phyloP scores from a whole-genome alignment of 208 protist species.

The Trypanosoma cruzi region DNA sequence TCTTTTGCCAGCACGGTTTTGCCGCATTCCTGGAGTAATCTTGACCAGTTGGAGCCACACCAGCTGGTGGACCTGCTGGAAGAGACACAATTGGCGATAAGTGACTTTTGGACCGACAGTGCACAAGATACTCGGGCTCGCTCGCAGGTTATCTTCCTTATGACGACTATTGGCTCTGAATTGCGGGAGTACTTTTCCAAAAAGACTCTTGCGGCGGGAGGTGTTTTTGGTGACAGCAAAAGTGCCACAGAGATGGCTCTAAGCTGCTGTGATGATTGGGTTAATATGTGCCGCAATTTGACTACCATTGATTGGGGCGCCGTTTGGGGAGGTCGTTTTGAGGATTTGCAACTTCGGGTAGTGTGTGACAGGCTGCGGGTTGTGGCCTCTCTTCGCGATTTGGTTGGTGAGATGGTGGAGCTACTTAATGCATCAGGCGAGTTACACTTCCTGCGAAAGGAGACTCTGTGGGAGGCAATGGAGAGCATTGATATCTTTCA shows the following conservation, averaged over 20 bases:
- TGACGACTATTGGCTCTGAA: constrained; percentile 74
- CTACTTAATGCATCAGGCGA: constrained; percentile 52
- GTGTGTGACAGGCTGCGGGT: constrained; percentile 64
- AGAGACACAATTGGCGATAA: constrained; percentile 74
- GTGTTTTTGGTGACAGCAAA: constrained; percentile 61
- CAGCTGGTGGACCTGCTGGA: constrained; percentile 78
- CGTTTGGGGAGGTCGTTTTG: constrained; percentile 54
- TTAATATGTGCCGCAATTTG: constrained; percentile 61
- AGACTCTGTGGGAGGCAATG: constrained; percentile 82
- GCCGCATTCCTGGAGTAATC: constrained; percentile 52
- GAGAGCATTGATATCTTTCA: constrained; percentile 69
- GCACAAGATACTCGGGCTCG: constrained; percentile 75
- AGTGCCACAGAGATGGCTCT: constrained; percentile 63
- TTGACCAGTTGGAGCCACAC: constrained; percentile 43
- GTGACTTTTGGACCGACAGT: constrained; percentile 86
- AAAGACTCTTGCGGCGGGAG: constrained; percentile 36
- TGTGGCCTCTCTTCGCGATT: constrained; percentile 53
- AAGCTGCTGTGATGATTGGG: constrained; percentile 77
- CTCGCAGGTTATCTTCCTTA: constrained; percentile 70
- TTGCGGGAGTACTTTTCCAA: constrained; percentile 74
- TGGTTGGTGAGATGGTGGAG: constrained; percentile 74
- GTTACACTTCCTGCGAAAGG: constrained; percentile 55
- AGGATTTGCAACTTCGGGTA: constrained; percentile 53
- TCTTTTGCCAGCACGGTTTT: constrained; percentile 60
- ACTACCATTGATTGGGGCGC: constrained; percentile 87